A percentile compares a stretch with the other conserved stretches of the same genome.
Evolutionary conservation across 306 rosid genomes (phyloP).

Genomic region (Castanea crenata): DNA sequence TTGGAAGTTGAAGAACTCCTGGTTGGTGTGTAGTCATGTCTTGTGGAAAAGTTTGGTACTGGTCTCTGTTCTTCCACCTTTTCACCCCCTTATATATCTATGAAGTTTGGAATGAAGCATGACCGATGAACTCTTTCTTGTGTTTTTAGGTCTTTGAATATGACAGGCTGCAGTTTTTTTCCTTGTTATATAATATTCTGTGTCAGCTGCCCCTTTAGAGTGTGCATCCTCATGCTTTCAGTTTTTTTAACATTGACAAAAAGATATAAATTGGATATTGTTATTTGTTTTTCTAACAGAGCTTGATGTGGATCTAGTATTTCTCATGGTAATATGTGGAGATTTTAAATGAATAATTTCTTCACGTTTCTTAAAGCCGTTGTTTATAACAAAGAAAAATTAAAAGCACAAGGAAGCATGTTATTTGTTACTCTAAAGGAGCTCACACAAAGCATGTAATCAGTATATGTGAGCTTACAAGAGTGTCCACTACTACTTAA

Average conservation of each 20-base stretch:
- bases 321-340: too few relatives aligned
- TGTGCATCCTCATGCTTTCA: neutral
- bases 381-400: neutral
- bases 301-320: too few relatives aligned
- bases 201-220: neutral
- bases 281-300: too few relatives aligned
- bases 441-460: neutral
- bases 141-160: neutral
- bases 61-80: neutral
- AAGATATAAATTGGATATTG: neutral
- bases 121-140: neutral
- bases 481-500: neutral
- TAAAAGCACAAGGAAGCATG: neutral
- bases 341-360: too few relatives aligned
- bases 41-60: conserved; percentile 5
- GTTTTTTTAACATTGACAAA: neutral
- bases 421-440: neutral
- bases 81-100: conserved; percentile 6
- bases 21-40: neutral
- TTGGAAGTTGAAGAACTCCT: conserved; percentile 5
- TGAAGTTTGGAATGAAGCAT: neutral
- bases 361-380: too few relatives aligned
- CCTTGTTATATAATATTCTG: neutral
- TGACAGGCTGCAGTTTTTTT: neutral
- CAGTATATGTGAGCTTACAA: neutral